Evolutionary conservation across 352 stramenopile species (phyloP), one percentile per base, ranked within the genome.

Genomic region (Pythium dissimile): DNA sequence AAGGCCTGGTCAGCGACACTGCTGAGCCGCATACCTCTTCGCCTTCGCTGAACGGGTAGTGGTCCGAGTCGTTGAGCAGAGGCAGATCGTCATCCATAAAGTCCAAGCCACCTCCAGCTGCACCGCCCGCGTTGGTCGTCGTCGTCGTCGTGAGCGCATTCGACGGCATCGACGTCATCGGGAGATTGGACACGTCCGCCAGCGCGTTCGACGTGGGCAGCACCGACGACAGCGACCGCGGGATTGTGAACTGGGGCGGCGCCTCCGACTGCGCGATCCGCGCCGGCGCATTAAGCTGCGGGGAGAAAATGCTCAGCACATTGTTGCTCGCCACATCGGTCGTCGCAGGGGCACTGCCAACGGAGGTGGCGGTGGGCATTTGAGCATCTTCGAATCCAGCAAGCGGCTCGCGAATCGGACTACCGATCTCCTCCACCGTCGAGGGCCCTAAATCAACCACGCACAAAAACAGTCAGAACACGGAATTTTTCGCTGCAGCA

Each of bases 1-100:
- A n/a, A n/a, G n/a, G n/a, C n/a, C n/a, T n/a, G n/a, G n/a, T n/a
- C n/a, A n/a, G n/a, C n/a, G n/a, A n/a, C n/a, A n/a, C n/a, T n/a
- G n/a, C n/a, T n/a, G n/a, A n/a, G n/a, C n/a, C n/a, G n/a, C 47
- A 55, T 84, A 92, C 84, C 81, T 92, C 80, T 59, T 94, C 84
- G 37, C 77, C 74, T 38, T 92, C 82, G 24, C 66, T 74, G 61
- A 92, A 90, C 18, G 69, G 69, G 54, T 88, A 92, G 52, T 81
- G 71, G 42, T 88, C 79, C 7, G 77, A 80, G 39, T 91, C 84
- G 18, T 73, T 75, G 26, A 91, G 58, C 41, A 91, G 45, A 41
- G 79, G 79, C 12, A 94, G 60, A 3, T 92, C 82, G 32, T 88
- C 80, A 16, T 91, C 84, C 34, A 90, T 78, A 51, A 92, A 82